These are phyloP conservation scores for Tetradesmus lagerheimii DNA, from an alignment of 139 green algal genomes.

Conservation along the genomic window DNA sequence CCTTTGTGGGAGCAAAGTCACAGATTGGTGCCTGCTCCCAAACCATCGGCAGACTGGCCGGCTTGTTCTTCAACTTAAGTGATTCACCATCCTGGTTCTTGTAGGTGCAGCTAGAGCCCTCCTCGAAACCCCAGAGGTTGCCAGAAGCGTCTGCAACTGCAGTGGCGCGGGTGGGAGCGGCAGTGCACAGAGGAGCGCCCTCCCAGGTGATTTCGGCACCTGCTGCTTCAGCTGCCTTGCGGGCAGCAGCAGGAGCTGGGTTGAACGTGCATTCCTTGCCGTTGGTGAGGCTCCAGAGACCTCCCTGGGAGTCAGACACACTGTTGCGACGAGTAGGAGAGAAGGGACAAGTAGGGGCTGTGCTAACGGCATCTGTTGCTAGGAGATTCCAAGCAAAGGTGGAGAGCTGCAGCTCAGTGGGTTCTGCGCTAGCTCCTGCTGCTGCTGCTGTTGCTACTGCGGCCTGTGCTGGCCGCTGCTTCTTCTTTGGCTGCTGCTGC, in stretches of 20 bases:
- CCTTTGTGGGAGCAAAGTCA: background rate
- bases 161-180: background rate
- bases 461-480: background rate
- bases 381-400: slow-evolving; percentile 2
- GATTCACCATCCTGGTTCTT: background rate
- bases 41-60: background rate
- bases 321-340: background rate
- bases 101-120: background rate
- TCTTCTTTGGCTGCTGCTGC: slow-evolving; percentile 20
- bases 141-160: background rate
- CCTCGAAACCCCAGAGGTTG: background rate
- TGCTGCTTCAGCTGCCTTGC: background rate
- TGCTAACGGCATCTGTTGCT: background rate
- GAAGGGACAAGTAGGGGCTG: slow-evolving; percentile 1
- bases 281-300: background rate
- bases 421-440: background rate
- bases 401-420: slow-evolving; percentile 22
- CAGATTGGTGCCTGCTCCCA: slow-evolving; percentile 7
- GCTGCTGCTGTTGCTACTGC: background rate
- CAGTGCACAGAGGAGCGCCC: background rate
- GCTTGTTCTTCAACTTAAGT: background rate
- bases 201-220: background rate
- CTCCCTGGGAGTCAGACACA: background rate
- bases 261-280: slow-evolving; percentile 26
- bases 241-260: background rate